Evolutionary conservation across 2,329 filamentous ascomycete genomes (phyloP).

Genomic region (Botrytis fabae): DNA sequence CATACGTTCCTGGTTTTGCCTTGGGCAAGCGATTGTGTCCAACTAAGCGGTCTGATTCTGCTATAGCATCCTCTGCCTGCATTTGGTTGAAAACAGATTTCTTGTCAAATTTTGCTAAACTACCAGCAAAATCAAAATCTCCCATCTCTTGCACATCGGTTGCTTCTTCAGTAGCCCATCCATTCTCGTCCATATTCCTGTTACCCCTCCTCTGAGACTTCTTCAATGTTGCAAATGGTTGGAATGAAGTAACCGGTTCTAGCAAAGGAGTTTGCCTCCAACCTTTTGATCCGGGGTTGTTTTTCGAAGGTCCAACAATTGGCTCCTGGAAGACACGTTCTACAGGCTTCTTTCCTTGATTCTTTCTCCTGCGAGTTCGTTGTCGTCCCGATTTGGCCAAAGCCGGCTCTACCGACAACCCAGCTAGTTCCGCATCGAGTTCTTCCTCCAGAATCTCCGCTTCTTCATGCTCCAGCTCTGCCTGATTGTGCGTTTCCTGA

Average conservation of each 20-base stretch:
- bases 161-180: constrained; percentile 94
- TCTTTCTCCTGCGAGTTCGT: constrained; percentile 48
- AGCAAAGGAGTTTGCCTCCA: constrained; percentile 69
- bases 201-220: constrained; percentile 49
- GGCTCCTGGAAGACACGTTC: constrained; percentile 42
- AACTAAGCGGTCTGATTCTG: constrained; percentile 88
- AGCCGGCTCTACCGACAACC: constrained; percentile 29
- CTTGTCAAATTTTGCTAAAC: constrained; percentile 94
- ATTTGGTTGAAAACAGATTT: constrained; percentile 89
- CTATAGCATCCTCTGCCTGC: constrained; percentile 80
- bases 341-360: constrained; percentile 40
- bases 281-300: constrained; percentile 56
- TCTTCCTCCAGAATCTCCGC: constrained; percentile 36
- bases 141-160: constrained; percentile 91
- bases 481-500: constrained; percentile 41
- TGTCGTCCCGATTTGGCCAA: constrained; percentile 40
- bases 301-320: constrained; percentile 47
- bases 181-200: constrained; percentile 60
- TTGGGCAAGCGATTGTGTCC: constrained; percentile 74
- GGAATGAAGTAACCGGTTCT: constrained; percentile 62
- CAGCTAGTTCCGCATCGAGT: constrained; percentile 28
- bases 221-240: constrained; percentile 62
- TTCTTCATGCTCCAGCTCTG: constrained; percentile 25
- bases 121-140: constrained; percentile 90
- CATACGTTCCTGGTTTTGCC: constrained; percentile 64